Conservation (phyloP, 371 early-diverging fungal species). For the Rhizopus sp. region DNA sequence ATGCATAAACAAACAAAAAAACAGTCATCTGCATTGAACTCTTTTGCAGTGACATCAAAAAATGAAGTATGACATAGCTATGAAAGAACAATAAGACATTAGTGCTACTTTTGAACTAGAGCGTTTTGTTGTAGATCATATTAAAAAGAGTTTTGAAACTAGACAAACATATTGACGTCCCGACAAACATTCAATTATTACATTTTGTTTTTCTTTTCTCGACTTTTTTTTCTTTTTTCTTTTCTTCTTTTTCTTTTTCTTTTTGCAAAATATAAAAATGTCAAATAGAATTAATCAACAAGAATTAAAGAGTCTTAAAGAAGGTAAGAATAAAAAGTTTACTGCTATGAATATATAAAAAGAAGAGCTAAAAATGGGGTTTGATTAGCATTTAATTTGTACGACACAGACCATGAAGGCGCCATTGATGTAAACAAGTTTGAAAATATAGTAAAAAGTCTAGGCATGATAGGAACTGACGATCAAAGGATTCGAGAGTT, state of each 20-base stretch:
- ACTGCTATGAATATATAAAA: neutral
- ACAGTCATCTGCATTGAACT: too few relatives aligned
- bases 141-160: too few relatives aligned
- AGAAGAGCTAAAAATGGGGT: too few relatives aligned
- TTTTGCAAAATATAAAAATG: neutral
- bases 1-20: too few relatives aligned
- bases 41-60: too few relatives aligned
- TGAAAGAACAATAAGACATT: too few relatives aligned
- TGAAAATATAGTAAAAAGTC: conserved; percentile 22
- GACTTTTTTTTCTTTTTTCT: neutral
- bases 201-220: neutral
- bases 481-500: conserved; percentile 8
- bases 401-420: conserved; percentile 26
- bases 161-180: too few relatives aligned
- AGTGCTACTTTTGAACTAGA: too few relatives aligned
- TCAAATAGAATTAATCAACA: conserved; percentile 5
- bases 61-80: too few relatives aligned
- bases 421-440: conserved; percentile 19
- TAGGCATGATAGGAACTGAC: conserved; percentile 11
- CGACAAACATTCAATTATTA: too few relatives aligned
- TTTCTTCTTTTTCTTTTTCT: neutral
- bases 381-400: conserved; percentile 25
- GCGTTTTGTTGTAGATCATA: too few relatives aligned
- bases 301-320: conserved; percentile 24
- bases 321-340: conserved; percentile 13